These are phyloP conservation scores for Boechera divaricarpa DNA, from an alignment of 345 rosid genomes.

Conservation along the genomic window DNA sequence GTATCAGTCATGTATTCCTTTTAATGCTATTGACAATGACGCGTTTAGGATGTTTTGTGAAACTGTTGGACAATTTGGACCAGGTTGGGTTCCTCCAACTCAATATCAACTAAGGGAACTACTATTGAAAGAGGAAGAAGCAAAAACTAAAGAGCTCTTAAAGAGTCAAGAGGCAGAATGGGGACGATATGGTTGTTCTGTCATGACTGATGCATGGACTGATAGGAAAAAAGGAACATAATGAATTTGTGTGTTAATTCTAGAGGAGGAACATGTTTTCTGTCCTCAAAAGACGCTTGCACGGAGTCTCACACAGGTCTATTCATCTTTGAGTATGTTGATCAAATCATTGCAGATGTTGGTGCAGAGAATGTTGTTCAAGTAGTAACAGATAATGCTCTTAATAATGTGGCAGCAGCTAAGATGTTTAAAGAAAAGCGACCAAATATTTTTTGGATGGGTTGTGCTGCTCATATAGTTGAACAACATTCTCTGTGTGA, in stretches of 20 bases:
- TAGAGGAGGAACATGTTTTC: background rate
- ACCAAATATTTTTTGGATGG: no score
- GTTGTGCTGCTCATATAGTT: no score
- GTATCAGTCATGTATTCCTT: constrained; percentile 1
- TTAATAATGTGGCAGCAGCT: no score
- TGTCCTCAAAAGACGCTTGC: background rate
- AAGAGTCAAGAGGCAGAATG: constrained; percentile 7
- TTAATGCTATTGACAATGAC: constrained; percentile 25
- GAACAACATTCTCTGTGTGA: no score
- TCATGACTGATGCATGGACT: constrained; percentile 22
- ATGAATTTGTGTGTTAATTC: constrained; percentile 17
- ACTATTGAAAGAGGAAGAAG: constrained; percentile 2
- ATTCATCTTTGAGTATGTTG: no score
- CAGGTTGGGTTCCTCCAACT: constrained; percentile 5
- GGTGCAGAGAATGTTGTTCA: no score
- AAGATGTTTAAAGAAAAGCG: no score
- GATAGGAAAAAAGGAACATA: constrained; percentile 11
- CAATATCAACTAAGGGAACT: constrained; percentile 1
- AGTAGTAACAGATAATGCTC: no score
- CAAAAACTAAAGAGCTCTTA: background rate
- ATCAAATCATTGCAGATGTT: no score
- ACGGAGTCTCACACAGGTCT: background rate
- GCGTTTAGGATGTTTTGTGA: background rate
- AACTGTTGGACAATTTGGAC: constrained; percentile 16
- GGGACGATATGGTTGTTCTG: background rate